These are phyloP conservation scores for Pichia sp. DNA, from an alignment of 1,139 yeast genomes.

Conservation along the genomic window DNA sequence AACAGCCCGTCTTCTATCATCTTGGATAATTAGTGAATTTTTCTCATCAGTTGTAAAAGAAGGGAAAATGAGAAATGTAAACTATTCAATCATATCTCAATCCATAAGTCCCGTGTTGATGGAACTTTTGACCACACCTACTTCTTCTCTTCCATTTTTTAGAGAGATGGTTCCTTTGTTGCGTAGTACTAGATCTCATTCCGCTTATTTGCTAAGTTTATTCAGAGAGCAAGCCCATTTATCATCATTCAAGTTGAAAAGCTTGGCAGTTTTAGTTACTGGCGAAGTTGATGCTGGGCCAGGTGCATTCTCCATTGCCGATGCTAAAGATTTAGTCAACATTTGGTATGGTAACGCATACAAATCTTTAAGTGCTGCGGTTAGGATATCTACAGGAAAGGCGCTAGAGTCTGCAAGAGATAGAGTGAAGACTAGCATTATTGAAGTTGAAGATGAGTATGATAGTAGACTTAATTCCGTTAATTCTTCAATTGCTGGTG, in stretches of 20 bases:
- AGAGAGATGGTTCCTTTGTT: slow-evolving; percentile 85
- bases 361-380: slow-evolving; percentile 60
- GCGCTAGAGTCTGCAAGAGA: slow-evolving; percentile 77
- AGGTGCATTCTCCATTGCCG: slow-evolving; percentile 77
- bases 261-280: slow-evolving; percentile 81
- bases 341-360: slow-evolving; percentile 66
- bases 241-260: slow-evolving; percentile 73
- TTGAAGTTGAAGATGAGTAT: slow-evolving; percentile 59
- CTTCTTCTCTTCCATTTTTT: slow-evolving; percentile 51
- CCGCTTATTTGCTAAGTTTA: slow-evolving; percentile 74
- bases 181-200: slow-evolving; percentile 80
- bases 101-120: slow-evolving; percentile 13
- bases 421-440: slow-evolving; percentile 61
- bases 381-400: slow-evolving; percentile 67
- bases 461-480: slow-evolving; percentile 58
- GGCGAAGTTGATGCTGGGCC: slow-evolving; percentile 96
- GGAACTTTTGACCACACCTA: slow-evolving; percentile 5
- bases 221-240: slow-evolving; percentile 75
- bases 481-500: slow-evolving; percentile 71
- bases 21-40: slow-evolving; percentile 70
- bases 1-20: slow-evolving; percentile 71
- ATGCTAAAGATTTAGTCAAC: slow-evolving; percentile 66
- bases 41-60: slow-evolving; percentile 39
- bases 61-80: slow-evolving; percentile 20
- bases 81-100: slow-evolving; percentile 19